Evolutionary conservation across 441 rosid species (phyloP).

Genomic region (Euphorbia corollata): DNA sequence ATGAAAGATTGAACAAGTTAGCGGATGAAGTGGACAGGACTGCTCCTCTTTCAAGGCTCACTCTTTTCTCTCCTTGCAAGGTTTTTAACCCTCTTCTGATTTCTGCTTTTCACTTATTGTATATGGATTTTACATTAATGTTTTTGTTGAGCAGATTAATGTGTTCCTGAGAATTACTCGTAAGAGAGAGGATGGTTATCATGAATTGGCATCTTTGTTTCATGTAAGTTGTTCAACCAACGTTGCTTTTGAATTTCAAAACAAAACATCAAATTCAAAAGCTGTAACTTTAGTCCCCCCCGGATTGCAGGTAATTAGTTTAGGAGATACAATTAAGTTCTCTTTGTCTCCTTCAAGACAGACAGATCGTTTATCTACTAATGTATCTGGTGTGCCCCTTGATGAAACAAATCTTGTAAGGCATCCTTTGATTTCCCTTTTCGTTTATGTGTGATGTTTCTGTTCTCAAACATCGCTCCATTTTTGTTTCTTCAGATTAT

Average conservation of each 20-base stretch:
- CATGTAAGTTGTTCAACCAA: conserved; percentile 46
- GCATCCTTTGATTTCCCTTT: background rate
- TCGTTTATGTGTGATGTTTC: conserved; percentile 6
- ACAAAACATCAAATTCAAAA: background rate
- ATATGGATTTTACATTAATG: background rate
- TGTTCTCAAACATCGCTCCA: conserved; percentile 7
- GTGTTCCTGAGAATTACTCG: conserved; percentile 83
- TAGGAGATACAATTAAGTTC: conserved; percentile 84
- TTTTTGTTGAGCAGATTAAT: conserved; percentile 46
- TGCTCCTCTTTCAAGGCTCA: conserved; percentile 88
- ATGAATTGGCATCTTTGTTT: conserved; percentile 89
- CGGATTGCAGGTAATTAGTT: conserved; percentile 56
- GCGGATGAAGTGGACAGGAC: conserved; percentile 68
- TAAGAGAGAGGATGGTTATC: conserved; percentile 83
- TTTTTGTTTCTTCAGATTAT: conserved; percentile 53
- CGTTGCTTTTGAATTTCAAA: no score
- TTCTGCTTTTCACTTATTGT: background rate
- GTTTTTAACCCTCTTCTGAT: conserved; percentile 25
- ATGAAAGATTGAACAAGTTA: conserved; percentile 62
- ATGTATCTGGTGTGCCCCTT: conserved; percentile 80
- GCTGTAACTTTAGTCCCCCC: conserved; percentile 11
- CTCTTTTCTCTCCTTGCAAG: conserved; percentile 95
- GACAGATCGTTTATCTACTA: conserved; percentile 73
- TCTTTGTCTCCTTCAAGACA: conserved; percentile 73
- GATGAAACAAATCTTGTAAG: conserved; percentile 66